These are phyloP conservation scores for Conringia planisiliqua DNA, from an alignment of 345 rosid genomes.

Conservation along the genomic window DNA sequence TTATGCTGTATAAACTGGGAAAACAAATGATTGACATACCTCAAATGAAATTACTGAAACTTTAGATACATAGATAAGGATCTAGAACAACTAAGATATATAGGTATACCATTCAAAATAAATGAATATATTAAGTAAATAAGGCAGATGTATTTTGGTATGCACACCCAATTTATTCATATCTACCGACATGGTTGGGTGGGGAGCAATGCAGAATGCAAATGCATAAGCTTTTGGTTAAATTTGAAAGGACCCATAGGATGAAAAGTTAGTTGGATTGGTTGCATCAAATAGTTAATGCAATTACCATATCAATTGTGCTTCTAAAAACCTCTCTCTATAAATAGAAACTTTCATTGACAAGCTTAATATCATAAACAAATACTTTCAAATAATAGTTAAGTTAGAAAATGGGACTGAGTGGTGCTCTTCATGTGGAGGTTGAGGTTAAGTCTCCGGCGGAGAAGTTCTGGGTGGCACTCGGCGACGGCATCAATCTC, in stretches of 20 bases:
- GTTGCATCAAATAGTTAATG: slow-evolving; percentile 23
- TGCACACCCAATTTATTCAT: neutral
- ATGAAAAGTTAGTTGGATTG: slow-evolving; percentile 25
- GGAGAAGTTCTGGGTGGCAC: slow-evolving; percentile 57
- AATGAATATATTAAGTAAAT: neutral
- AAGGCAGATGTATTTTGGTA: neutral
- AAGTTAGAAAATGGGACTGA: slow-evolving; percentile 44
- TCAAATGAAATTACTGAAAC: neutral
- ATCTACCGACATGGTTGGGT: slow-evolving; percentile 17
- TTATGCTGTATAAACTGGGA: neutral
- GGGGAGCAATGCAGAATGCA: slow-evolving; percentile 6
- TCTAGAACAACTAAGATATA: neutral
- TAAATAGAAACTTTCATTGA: slow-evolving; percentile 8
- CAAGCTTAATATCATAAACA: neutral
- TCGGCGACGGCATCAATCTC: slow-evolving; percentile 60
- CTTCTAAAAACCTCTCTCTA: neutral
- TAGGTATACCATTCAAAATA: neutral
- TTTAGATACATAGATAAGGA: neutral
- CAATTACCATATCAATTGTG: neutral
- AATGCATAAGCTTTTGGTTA: slow-evolving; percentile 8
- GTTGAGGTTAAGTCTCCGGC: slow-evolving; percentile 68
- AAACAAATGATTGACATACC: neutral
- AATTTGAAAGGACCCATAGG: slow-evolving; percentile 19
- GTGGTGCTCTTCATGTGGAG: slow-evolving; percentile 64
- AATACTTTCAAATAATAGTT: neutral